These are phyloP conservation scores for Cystobasidium sp. DNA, from an alignment of 1,284 basidiomycete species.

Conservation along the genomic window DNA sequence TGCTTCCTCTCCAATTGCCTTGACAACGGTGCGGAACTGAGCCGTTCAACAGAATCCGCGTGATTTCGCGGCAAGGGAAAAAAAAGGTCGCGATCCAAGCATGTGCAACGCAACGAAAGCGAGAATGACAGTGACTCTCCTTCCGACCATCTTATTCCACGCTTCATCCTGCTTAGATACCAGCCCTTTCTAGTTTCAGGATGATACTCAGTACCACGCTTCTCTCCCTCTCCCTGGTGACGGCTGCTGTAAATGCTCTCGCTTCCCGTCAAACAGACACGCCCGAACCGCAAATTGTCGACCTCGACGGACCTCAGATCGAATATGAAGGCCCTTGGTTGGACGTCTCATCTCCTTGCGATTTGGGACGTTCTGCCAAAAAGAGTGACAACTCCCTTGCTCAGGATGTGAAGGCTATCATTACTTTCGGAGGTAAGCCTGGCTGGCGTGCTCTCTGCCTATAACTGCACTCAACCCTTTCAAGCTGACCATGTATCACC, in stretches of 20 bases:
- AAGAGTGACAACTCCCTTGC: slow-evolving; percentile 6
- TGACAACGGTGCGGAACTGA: too few relatives aligned
- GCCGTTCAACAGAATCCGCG: too few relatives aligned
- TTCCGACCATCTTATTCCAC: too few relatives aligned
- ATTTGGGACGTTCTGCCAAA: background rate
- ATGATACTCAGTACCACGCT: background rate
- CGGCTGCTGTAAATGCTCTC: background rate
- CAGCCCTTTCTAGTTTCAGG: too few relatives aligned
- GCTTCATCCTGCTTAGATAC: too few relatives aligned
- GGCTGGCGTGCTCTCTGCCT: too few relatives aligned
- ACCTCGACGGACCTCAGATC: slow-evolving; percentile 1
- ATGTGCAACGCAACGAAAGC: too few relatives aligned
- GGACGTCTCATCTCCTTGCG: slow-evolving; percentile 4
- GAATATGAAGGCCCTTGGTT: slow-evolving; percentile 2
- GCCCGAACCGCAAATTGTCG: background rate
- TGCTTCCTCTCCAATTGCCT: too few relatives aligned
- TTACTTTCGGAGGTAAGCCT: background rate
- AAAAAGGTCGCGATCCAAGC: too few relatives aligned
- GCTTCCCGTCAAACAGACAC: background rate
- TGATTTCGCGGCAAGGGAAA: too few relatives aligned
- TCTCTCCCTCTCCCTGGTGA: background rate
- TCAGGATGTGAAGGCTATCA: slow-evolving; percentile 5
- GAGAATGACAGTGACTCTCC: too few relatives aligned
- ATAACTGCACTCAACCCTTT: too few relatives aligned
- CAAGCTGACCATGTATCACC: background rate